phyloP scores from a whole-genome alignment of 1,284 basidiomycete genomes.

The Lentinula novae-zelandiae region DNA sequence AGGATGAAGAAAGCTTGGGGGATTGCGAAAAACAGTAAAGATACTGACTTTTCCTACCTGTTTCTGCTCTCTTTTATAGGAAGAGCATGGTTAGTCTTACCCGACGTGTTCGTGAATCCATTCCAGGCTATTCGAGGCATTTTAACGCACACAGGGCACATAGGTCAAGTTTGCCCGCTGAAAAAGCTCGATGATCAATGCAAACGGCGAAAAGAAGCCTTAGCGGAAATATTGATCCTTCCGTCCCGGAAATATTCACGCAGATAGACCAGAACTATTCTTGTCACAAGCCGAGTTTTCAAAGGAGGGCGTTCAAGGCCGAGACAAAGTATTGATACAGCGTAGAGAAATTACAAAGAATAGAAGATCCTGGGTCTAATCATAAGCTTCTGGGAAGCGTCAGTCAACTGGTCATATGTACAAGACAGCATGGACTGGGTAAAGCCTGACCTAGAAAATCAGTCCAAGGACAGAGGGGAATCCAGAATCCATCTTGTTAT shows the following conservation, averaged over 20 bases:
- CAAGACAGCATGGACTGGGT: neutral
- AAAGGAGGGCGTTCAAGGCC: neutral
- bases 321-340: neutral
- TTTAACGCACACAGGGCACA: neutral
- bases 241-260: neutral
- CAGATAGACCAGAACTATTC: neutral
- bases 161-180: neutral
- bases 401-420: neutral
- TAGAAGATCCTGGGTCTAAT: neutral
- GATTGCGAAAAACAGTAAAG: conserved; percentile 26
- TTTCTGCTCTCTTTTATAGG: neutral
- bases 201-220: neutral
- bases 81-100: neutral
- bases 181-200: neutral
- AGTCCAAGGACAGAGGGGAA: conserved; percentile 25
- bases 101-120: neutral
- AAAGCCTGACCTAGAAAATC: neutral
- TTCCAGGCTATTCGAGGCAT: neutral
- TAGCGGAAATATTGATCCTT: neutral
- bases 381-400: neutral
- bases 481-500: conserved; percentile 31
- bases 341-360: neutral
- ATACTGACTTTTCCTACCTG: neutral
- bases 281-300: neutral
- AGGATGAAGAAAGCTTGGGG: conserved; percentile 31